Base-by-base conservation (phyloP, 208 protist genomes). In the Leishmania martiniquensis region DNA sequence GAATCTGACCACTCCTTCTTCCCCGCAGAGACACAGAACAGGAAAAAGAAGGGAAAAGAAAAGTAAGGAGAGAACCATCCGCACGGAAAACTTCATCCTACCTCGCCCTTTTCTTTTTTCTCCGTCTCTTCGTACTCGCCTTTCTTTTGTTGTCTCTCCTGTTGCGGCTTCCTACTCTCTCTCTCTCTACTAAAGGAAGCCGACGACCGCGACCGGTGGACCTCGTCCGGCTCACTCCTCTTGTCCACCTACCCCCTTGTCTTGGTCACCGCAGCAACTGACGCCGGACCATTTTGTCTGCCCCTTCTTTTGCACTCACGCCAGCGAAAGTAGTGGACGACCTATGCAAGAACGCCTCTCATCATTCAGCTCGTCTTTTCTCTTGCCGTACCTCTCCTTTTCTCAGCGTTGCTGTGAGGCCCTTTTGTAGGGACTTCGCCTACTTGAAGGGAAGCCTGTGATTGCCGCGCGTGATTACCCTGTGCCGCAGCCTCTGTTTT, bases 111-210 rank as follows among this genome's bases (percentile, higher is more conserved):
- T n/a, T n/a, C 37, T 39, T 45, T 54, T 67, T 4, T 59, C 65
- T 32, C 29, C 72, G 25, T 20, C 32, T 47, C 25, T 69, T 7
- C 65, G 65, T 49, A 25, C 65, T 42, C 39, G 22, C 51, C 34
- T 67, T 71, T 71, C 22, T 25, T 62, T 62, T 34, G 57, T n/a
- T 29, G 32, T 29, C 42, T 72, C 45, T 57, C 10, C n/a, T 72
- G 68, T 44, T 39, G 47, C 47, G 47, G 47, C 45, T 54, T 29
- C n/a, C 68, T 25, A 55, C n/a, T 6, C 0, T n/a, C 29, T 17
- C 47, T 34, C 67, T 32, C n/a, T 39, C 22, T 47, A 2, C 68
- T 13, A 69, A 69, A 69, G 65, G 37, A 49, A 69, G 44, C 65
- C 39, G 32, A 17, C 15, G 1, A 34, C 12, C 9, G 51, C n/a